These are phyloP conservation scores for Angomonas ambiguus DNA, from an alignment of 208 protist species.

Conservation along the genomic window DNA sequence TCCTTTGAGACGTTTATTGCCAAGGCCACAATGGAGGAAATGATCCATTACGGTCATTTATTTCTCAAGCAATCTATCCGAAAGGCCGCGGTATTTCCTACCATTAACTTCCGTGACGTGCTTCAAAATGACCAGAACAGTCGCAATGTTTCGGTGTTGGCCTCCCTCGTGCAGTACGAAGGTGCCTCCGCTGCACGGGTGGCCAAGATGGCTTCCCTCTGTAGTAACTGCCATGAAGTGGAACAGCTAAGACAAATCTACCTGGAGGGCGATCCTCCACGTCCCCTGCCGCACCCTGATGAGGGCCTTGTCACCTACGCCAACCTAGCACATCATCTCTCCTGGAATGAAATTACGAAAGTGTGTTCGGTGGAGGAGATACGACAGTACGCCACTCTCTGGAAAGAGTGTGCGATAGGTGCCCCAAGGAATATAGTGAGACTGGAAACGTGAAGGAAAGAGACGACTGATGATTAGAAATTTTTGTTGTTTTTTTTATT, in stretches of 20 bases:
- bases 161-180: not conserved
- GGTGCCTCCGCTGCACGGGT: not conserved
- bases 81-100: not conserved
- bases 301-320: constrained; percentile 57
- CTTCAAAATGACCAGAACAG: constrained; percentile 1
- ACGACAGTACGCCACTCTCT: constrained; percentile 26
- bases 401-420: constrained; percentile 31
- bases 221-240: constrained; percentile 54
- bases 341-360: constrained; percentile 65
- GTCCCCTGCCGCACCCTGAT: constrained; percentile 58
- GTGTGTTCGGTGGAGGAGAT: constrained; percentile 59
- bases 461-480: not conserved
- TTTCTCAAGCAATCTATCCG: constrained; percentile 9
- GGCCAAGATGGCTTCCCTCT: constrained; percentile 13
- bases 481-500: not conserved
- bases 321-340: constrained; percentile 69
- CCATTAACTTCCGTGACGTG: not conserved
- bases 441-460: constrained; percentile 1
- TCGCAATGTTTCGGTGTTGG: not conserved
- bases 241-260: constrained; percentile 38
- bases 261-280: constrained; percentile 31
- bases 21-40: not conserved
- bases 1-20: constrained; percentile 1
- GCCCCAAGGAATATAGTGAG: constrained; percentile 47
- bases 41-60: not conserved